Evolutionary conservation across 805 yeast species (phyloP), one percentile per base, ranked within the genome.

Genomic region (Teunomyces pallodes): DNA sequence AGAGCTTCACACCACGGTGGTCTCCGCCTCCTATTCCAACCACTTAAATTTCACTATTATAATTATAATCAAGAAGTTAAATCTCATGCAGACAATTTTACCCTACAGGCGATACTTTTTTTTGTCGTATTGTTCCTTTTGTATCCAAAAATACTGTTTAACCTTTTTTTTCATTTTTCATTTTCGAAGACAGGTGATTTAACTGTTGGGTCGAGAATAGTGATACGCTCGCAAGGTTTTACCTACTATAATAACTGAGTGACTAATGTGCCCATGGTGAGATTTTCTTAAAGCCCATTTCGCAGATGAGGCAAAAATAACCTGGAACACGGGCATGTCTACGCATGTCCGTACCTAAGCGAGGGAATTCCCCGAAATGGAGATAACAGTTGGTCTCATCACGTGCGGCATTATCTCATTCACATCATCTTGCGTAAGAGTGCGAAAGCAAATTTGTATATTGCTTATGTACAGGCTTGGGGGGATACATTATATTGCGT

Each of bases 21-120:
- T 16, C 9, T 16, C 35, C 41, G 30, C 41, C 41, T 38, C 41
- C 30, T 26, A 38, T 38, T 38, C 41, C 29, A 26, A 12, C 30
- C 41, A 38, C 29, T 10, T 8, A 32, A 13, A 32, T 13, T 32
- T 13, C 35, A 32, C 35, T 32, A 32, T n/a, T 26, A n/a, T 26
- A 13, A 38, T 38, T 38, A 38, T 20, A 38, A 38, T 38, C 41
- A 38, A 14, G 35, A 32, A 32, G 35, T 24, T n/a, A 24, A 38
- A 38, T 38, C 41, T 38, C 41, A 38, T 38, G 41, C 41, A 38
- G 41, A 38, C 27, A 38, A 38, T 17, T 36, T 13, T 38, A 36
- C 16, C 28, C 39, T 28, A 24, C 41, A 24, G 17, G 28, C 41
- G 17, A 38, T 12, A 17, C 7, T 8, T n/a, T 38, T 38, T 38